phyloP scores from a whole-genome alignment of 345 rosid genomes.

The Gossypium sturtianum region DNA sequence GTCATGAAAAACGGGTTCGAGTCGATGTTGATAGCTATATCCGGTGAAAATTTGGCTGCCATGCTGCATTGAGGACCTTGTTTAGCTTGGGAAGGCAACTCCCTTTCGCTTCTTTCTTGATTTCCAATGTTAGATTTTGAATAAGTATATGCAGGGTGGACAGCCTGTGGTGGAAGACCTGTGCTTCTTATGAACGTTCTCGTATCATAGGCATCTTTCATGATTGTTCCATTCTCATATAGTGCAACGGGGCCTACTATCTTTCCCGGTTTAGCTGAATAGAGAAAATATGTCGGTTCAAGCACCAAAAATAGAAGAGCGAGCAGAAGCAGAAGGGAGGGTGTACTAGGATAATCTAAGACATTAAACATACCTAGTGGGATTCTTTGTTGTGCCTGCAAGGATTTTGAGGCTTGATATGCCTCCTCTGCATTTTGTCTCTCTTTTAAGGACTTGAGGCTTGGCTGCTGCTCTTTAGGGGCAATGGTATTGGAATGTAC shows the following conservation, averaged over 20 bases:
- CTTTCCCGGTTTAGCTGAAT: conserved; percentile 65
- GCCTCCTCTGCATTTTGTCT: conserved; percentile 34
- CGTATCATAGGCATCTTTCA: conserved; percentile 61
- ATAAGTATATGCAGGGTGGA: conserved; percentile 36
- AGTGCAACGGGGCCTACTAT: conserved; percentile 58
- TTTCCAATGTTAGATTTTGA: conserved; percentile 43
- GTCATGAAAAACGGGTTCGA: conserved; percentile 74
- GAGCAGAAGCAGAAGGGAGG: background rate
- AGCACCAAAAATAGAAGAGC: background rate
- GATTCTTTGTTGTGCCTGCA: conserved; percentile 55
- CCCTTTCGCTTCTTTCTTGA: conserved; percentile 51
- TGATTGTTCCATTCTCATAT: conserved; percentile 47
- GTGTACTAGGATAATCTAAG: background rate
- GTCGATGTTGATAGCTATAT: conserved; percentile 73
- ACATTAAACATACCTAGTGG: conserved; percentile 39
- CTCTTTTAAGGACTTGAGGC: conserved; percentile 24
- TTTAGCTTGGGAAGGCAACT: conserved; percentile 40
- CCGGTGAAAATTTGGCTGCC: conserved; percentile 52
- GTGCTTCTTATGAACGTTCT: conserved; percentile 54
- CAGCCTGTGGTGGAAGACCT: conserved; percentile 39
- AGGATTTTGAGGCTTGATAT: conserved; percentile 26
- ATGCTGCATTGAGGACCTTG: conserved; percentile 49
- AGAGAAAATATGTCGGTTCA: conserved; percentile 13
- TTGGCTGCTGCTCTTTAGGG: conserved; percentile 43
- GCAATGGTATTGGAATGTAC: conserved; percentile 52